phyloP scores from a whole-genome alignment of 257 asterid genomes.

The Fraxinus anomala region DNA sequence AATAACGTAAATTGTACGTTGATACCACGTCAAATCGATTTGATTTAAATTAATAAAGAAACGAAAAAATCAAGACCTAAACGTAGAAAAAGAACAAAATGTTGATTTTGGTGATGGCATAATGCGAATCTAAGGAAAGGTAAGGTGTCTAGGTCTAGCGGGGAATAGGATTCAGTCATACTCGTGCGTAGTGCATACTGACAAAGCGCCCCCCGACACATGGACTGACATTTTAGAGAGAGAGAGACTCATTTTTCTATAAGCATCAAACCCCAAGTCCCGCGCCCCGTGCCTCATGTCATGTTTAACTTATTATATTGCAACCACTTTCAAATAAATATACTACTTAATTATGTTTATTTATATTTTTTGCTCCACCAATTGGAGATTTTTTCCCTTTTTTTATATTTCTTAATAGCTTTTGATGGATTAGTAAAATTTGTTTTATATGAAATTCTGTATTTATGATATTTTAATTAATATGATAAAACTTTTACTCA shows the following conservation, averaged over 20 bases:
- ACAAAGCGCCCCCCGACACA: conserved; percentile 58
- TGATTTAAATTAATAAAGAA: background rate
- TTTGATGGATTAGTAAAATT: too few species aligned
- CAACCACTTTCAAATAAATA: conserved; percentile 30
- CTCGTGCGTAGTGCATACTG: conserved; percentile 46
- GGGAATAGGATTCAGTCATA: conserved; percentile 60
- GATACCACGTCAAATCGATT: background rate
- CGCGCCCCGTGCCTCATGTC: conserved; percentile 90
- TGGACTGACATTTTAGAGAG: conserved; percentile 25
- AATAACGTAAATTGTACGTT: background rate
- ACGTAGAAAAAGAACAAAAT: conserved; percentile 6
- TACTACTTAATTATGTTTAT: too few species aligned
- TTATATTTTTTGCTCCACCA: too few species aligned
- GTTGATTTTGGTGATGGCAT: conserved; percentile 12
- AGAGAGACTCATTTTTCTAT: conserved; percentile 12
- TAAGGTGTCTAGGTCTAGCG: conserved; percentile 19
- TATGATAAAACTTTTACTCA: too few species aligned
- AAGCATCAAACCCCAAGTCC: conserved; percentile 63
- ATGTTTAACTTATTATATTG: conserved; percentile 25
- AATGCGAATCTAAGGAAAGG: conserved; percentile 43
- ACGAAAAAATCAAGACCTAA: background rate
- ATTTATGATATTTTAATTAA: too few species aligned
- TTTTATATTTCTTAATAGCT: too few species aligned
- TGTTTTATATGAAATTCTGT: too few species aligned
- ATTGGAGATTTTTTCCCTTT: too few species aligned